Conservation (phyloP, 192 early-diverging fungal species). For the Gigaspora rosea region DNA sequence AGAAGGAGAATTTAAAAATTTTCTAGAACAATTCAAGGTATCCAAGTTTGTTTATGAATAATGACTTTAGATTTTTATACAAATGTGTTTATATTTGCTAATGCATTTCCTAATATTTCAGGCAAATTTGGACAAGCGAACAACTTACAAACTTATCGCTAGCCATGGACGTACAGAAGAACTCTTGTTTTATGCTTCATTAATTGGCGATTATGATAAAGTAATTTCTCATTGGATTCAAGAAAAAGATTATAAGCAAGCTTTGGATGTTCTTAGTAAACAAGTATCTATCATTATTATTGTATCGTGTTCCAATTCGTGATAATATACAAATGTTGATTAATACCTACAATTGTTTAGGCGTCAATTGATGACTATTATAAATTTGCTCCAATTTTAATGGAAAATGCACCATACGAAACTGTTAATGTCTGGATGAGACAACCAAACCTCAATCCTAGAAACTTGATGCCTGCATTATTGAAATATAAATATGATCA, state of each 20-base stretch:
- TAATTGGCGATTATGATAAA: slow-evolving; percentile 85
- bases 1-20: slow-evolving; percentile 70
- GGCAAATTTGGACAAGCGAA: slow-evolving; percentile 62
- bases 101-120: slow-evolving; percentile 35
- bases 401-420: slow-evolving; percentile 83
- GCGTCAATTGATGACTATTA: slow-evolving; percentile 81
- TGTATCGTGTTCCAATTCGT: neutral
- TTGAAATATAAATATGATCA: slow-evolving; percentile 86
- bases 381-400: slow-evolving; percentile 82
- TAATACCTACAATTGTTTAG: slow-evolving; percentile 36
- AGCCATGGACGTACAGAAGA: slow-evolving; percentile 86
- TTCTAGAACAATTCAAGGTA: slow-evolving; percentile 74
- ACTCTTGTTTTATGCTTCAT: slow-evolving; percentile 77
- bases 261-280: slow-evolving; percentile 75
- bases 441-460: slow-evolving; percentile 77
- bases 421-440: slow-evolving; percentile 87
- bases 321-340: neutral
- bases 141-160: slow-evolving; percentile 78
- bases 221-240: slow-evolving; percentile 85
- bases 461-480: slow-evolving; percentile 85
- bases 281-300: slow-evolving; percentile 53
- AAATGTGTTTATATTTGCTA: neutral
- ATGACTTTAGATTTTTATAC: slow-evolving; percentile 3
- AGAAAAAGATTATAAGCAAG: slow-evolving; percentile 73
- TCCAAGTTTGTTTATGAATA: neutral